Percentiles rank a stretch among this genome's conserved stretches.
phyloP scores from a whole-genome alignment of 371 early-diverging fungal species.

The Rhizomucor pusillus region DNA sequence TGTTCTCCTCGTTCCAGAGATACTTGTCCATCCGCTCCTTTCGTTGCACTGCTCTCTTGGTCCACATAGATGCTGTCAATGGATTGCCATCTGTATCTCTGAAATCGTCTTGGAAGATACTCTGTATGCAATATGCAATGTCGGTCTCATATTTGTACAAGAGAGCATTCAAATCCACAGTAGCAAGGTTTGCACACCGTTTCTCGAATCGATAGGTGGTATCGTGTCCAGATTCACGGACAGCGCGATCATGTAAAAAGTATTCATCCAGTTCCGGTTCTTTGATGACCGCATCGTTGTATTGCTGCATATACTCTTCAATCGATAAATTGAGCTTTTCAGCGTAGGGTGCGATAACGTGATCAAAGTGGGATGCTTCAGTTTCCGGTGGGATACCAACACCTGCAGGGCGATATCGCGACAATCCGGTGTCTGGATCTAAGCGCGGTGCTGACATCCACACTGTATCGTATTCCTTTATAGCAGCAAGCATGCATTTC shows the following conservation, averaged over 20 bases:
- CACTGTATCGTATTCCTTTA: conserved; percentile 85
- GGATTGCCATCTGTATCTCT: conserved; percentile 26
- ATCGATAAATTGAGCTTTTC: conserved; percentile 56
- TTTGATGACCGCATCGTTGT: conserved; percentile 54
- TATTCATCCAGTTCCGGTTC: conserved; percentile 85
- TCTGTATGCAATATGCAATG: conserved; percentile 34
- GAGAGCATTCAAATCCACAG: conserved; percentile 84
- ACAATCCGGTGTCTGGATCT: conserved; percentile 69
- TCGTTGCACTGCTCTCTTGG: conserved; percentile 34
- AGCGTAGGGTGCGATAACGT: conserved; percentile 80
- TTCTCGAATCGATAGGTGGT: conserved; percentile 89
- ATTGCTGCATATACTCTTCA: conserved; percentile 60
- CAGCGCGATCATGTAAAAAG: conserved; percentile 92
- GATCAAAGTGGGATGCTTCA: conserved; percentile 86
- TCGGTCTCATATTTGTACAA: conserved; percentile 91
- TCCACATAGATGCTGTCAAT: conserved; percentile 37
- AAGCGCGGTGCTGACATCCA: conserved; percentile 81
- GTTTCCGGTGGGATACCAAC: conserved; percentile 94
- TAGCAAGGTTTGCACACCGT: conserved; percentile 81
- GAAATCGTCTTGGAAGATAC: conserved; percentile 43
- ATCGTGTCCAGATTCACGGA: conserved; percentile 93
- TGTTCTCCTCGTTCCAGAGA: conserved; percentile 53
- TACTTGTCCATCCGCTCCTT: conserved; percentile 51
- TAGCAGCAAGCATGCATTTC: conserved; percentile 62
- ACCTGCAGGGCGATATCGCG: conserved; percentile 80